phyloP scores from a whole-genome alignment of 192 early-diverging fungal genomes.

The Mortierella hygrophila region DNA sequence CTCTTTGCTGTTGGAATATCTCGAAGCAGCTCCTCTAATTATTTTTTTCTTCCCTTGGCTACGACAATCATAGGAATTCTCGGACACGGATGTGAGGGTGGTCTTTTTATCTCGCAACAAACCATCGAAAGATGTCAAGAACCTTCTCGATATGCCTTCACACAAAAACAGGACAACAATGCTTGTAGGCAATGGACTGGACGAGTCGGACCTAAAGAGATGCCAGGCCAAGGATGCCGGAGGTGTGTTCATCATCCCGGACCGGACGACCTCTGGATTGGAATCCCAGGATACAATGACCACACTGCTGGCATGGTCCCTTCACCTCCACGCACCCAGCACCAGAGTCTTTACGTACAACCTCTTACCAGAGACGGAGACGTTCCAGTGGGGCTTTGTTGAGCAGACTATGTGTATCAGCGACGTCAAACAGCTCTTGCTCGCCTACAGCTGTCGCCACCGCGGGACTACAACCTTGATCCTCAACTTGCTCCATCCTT shows the following conservation, averaged over 20 bases:
- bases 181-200: slow-evolving; percentile 50
- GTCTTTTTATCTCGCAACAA: slow-evolving; percentile 62
- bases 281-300: slow-evolving; percentile 77
- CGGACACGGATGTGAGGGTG: slow-evolving; percentile 58
- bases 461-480: slow-evolving; percentile 70
- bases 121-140: slow-evolving; percentile 62
- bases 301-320: slow-evolving; percentile 74
- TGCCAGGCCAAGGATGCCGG: slow-evolving; percentile 58
- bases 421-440: slow-evolving; percentile 64
- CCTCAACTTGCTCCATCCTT: slow-evolving; percentile 73
- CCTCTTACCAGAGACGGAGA: slow-evolving; percentile 69
- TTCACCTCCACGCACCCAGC: slow-evolving; percentile 69
- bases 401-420: slow-evolving; percentile 62
- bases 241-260: slow-evolving; percentile 65
- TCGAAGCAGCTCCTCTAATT: background rate
- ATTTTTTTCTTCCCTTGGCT: background rate
- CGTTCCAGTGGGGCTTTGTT: slow-evolving; percentile 70
- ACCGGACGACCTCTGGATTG: slow-evolving; percentile 62
- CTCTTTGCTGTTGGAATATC: background rate
- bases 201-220: slow-evolving; percentile 39
- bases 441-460: slow-evolving; percentile 70
- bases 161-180: slow-evolving; percentile 46
- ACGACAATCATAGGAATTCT: slow-evolving; percentile 50
- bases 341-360: slow-evolving; percentile 74
- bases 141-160: slow-evolving; percentile 50